These are phyloP conservation scores for Leishmania major DNA, from an alignment of 208 protist species.

Conservation along the genomic window DNA sequence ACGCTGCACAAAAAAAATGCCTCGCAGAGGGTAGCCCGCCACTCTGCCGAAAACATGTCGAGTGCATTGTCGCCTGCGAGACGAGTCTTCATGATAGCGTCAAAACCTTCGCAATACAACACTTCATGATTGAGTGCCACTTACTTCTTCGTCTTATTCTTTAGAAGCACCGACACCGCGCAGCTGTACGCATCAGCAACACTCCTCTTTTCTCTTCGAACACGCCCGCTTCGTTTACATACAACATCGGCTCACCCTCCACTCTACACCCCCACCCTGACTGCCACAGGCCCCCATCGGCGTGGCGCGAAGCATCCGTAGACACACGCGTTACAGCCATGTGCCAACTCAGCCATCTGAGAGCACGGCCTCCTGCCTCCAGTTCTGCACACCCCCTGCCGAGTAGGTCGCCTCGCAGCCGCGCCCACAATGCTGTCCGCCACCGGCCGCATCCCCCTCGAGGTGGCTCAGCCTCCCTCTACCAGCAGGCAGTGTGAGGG, in stretches of 20 bases:
- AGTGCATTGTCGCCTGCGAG: neutral
- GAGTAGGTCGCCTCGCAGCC: neutral
- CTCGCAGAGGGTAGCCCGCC: neutral
- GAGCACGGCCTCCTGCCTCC: no score
- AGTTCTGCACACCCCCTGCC: no score
- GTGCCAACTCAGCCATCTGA: no score
- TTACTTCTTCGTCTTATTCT: neutral
- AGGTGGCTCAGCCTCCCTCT: neutral
- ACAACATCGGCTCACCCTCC: neutral
- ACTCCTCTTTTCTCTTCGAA: neutral
- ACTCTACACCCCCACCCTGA: neutral
- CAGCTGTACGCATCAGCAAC: neutral
- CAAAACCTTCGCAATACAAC: neutral
- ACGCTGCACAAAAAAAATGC: neutral
- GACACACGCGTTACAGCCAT: no score
- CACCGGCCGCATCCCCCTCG: neutral
- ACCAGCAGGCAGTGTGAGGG: neutral
- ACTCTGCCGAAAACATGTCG: neutral
- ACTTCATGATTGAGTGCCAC: neutral
- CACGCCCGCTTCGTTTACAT: neutral
- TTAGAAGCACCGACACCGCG: neutral
- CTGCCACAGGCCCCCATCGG: no score
- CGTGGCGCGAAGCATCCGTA: no score
- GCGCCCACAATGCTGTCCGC: no score
- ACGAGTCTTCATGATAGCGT: neutral